These are phyloP conservation scores for Aegilops sharonensis DNA, from an alignment of 176 grass and related monocot species.

Conservation along the genomic window DNA sequence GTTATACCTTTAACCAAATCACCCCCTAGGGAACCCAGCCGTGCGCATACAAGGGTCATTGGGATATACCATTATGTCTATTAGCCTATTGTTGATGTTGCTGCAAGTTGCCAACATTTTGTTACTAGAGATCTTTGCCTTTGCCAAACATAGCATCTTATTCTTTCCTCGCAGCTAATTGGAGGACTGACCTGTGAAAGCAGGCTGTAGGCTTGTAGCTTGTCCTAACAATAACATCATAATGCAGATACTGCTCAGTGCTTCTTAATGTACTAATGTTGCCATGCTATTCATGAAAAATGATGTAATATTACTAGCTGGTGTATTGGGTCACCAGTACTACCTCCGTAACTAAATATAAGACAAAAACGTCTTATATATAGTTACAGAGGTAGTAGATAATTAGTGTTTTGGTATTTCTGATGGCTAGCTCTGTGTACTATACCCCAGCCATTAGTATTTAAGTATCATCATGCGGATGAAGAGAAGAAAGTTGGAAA, in stretches of 20 bases:
- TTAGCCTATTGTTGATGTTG: background rate
- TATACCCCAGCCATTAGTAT: background rate
- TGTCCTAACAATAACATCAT: slow-evolving; percentile 1
- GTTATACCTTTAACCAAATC: background rate
- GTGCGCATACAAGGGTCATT: background rate
- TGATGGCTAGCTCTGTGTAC: background rate
- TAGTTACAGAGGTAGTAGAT: background rate
- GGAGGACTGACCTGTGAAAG: slow-evolving; percentile 1
- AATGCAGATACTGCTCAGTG: background rate
- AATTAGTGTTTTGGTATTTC: slow-evolving; percentile 5
- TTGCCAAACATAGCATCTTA: background rate
- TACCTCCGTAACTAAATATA: too few species aligned
- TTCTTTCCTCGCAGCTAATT: background rate
- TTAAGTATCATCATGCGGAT: background rate
- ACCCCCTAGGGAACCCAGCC: background rate
- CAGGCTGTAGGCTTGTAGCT: background rate
- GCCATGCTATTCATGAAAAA: background rate
- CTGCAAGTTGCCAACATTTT: background rate
- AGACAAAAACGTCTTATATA: too few species aligned
- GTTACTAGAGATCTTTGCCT: background rate
- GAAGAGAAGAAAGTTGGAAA: background rate
- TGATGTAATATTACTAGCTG: slow-evolving; percentile 11
- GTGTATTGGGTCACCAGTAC: background rate
- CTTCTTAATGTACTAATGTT: background rate
- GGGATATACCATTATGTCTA: background rate